Conservation (phyloP, 495 filamentous ascomycete species). For the Penicillium herquei region DNA sequence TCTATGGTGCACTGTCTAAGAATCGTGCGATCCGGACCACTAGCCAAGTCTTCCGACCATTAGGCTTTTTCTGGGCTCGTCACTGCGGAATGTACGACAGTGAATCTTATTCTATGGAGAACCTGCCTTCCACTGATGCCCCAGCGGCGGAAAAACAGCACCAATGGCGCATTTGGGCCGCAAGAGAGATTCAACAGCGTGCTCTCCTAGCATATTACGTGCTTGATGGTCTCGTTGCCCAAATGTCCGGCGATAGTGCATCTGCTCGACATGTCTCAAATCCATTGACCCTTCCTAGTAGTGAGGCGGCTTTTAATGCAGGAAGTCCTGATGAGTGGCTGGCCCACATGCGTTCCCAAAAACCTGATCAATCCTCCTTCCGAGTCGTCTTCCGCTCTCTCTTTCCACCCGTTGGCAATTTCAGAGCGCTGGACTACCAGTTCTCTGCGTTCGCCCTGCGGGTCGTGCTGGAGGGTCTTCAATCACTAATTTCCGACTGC, state of each 20-base stretch:
- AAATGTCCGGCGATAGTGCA: conserved; percentile 44
- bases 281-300: conserved; percentile 38
- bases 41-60: conserved; percentile 46
- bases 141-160: conserved; percentile 36
- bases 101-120: conserved; percentile 35
- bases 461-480: conserved; percentile 46
- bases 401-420: conserved; percentile 35
- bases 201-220: conserved; percentile 48
- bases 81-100: conserved; percentile 47
- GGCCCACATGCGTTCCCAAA: conserved; percentile 32
- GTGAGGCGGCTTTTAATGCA: conserved; percentile 44
- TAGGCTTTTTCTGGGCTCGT: conserved; percentile 51
- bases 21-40: conserved; percentile 46
- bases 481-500: conserved; percentile 44
- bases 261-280: conserved; percentile 47
- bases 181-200: conserved; percentile 47
- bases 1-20: conserved; percentile 48
- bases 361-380: conserved; percentile 36
- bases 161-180: conserved; percentile 45
- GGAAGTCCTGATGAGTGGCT: conserved; percentile 45
- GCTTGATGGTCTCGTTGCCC: conserved; percentile 47
- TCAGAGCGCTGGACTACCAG: conserved; percentile 34
- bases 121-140: conserved; percentile 33
- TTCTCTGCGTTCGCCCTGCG: conserved; percentile 45
- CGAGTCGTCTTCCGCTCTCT: conserved; percentile 40